These are phyloP conservation scores for Sporothrix euskadiensis DNA, from an alignment of 2,329 filamentous ascomycete genomes.

Conservation along the genomic window DNA sequence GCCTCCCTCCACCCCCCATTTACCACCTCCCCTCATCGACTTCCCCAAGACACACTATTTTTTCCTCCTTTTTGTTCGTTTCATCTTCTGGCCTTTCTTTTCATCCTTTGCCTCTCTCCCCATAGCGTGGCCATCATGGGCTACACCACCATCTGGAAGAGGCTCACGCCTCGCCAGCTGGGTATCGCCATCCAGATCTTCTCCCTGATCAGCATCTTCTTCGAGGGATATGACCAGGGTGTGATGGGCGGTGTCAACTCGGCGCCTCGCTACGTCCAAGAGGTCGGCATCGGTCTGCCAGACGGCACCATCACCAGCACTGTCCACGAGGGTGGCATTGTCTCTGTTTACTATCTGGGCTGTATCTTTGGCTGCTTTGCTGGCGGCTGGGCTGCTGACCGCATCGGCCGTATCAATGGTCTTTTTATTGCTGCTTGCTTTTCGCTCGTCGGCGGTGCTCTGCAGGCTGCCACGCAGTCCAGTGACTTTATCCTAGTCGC, in stretches of 20 bases:
- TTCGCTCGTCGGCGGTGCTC: constrained; percentile 50
- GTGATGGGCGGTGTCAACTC: constrained; percentile 55
- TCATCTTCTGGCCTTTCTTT: not conserved
- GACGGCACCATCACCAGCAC: constrained; percentile 51
- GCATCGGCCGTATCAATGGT: constrained; percentile 52
- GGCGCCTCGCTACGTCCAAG: constrained; percentile 44
- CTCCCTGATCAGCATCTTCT: constrained; percentile 40
- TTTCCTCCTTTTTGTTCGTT: not conserved
- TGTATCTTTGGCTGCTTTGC: constrained; percentile 32
- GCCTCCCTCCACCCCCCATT: not conserved
- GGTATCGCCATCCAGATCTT: constrained; percentile 42
- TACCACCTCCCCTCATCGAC: not conserved
- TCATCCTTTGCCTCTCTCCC: constrained; percentile 18
- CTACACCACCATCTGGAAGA: constrained; percentile 46
- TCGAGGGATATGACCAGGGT: constrained; percentile 55
- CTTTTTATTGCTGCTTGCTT: constrained; percentile 50
- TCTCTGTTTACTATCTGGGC: constrained; percentile 56
- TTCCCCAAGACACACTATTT: not conserved
- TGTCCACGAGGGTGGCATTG: constrained; percentile 53
- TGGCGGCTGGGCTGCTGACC: constrained; percentile 49
- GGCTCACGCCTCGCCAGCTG: constrained; percentile 45
- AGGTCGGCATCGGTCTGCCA: constrained; percentile 49
- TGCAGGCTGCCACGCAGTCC: constrained; percentile 49
- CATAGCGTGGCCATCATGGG: constrained; percentile 41
- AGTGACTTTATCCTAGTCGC: constrained; percentile 52